A percentile compares a stretch with the other conserved stretches of the same genome.
phyloP scores from a whole-genome alignment of 2,329 filamentous ascomycete species.

The Celoporthe dispersa region DNA sequence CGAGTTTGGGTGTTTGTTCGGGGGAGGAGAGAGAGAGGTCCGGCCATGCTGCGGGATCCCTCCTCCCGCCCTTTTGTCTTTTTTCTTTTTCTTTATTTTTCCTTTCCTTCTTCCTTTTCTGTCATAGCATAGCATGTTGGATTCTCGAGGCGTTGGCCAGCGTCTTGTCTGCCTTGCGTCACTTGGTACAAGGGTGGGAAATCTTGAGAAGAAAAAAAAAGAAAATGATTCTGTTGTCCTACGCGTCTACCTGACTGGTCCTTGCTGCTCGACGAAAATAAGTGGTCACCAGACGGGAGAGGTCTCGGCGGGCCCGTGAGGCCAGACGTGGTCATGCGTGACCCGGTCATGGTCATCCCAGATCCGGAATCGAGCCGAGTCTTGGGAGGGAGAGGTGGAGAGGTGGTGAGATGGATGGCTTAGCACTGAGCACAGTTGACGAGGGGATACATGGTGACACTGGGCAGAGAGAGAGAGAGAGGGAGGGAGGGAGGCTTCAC shows the following conservation, averaged over 20 bases:
- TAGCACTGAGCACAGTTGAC: not conserved
- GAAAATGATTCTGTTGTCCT: no score
- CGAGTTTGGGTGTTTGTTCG: not conserved
- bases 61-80: not conserved
- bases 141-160: not conserved
- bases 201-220: not conserved
- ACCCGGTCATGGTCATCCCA: not conserved
- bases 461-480: not conserved
- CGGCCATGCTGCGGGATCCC: not conserved
- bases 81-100: not conserved
- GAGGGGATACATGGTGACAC: not conserved
- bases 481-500: not conserved
- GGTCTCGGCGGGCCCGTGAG: not conserved
- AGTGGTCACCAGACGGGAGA: not conserved
- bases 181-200: not conserved
- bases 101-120: not conserved
- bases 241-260: not conserved
- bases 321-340: not conserved
- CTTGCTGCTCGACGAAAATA: not conserved
- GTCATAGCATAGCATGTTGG: not conserved
- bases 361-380: conserved; percentile 7
- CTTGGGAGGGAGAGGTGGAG: not conserved
- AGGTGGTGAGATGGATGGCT: not conserved
- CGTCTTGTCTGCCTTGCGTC: not conserved
- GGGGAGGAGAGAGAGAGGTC: not conserved